phyloP scores from a whole-genome alignment of 495 filamentous ascomycete genomes.

The Penicillium herquei region DNA sequence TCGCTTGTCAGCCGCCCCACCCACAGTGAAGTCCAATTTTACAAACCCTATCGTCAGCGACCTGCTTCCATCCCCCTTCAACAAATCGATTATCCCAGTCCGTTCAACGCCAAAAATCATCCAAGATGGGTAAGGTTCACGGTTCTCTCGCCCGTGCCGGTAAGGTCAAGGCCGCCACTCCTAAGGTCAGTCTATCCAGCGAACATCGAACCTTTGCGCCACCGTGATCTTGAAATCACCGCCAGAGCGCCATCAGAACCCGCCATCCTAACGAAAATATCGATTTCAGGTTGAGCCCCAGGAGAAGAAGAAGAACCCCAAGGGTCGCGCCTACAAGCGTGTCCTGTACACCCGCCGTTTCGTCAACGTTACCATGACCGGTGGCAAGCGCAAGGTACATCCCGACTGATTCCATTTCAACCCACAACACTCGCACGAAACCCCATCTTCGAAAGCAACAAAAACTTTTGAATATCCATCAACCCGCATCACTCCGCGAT shows the following conservation, averaged over 20 bases:
- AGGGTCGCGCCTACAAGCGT: constrained; percentile 98
- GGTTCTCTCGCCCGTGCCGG: constrained; percentile 85
- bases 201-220: constrained; percentile 12
- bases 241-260: constrained; percentile 10
- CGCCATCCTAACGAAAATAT: constrained; percentile 22
- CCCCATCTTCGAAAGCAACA: constrained; percentile 5
- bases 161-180: constrained; percentile 92
- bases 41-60: constrained; percentile 25
- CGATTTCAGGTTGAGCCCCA: constrained; percentile 40
- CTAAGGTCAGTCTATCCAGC: constrained; percentile 62
- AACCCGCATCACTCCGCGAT: not conserved
- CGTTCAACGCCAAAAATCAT: constrained; percentile 32
- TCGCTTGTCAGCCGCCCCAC: constrained; percentile 28
- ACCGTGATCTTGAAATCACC: constrained; percentile 2
- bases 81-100: constrained; percentile 21
- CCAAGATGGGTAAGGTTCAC: constrained; percentile 39
- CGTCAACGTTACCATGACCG: constrained; percentile 98
- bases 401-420: constrained; percentile 14
- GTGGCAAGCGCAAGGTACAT: constrained; percentile 97
- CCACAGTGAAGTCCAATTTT: constrained; percentile 33
- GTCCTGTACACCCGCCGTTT: constrained; percentile 96
- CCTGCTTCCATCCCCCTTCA: constrained; percentile 26
- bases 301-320: constrained; percentile 64
- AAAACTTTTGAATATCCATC: not conserved
- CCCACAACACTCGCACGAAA: constrained; percentile 1